Evolutionary conservation across 768 basidiomycete species (phyloP).

Genomic region (Candolleomyces aberdarensis): DNA sequence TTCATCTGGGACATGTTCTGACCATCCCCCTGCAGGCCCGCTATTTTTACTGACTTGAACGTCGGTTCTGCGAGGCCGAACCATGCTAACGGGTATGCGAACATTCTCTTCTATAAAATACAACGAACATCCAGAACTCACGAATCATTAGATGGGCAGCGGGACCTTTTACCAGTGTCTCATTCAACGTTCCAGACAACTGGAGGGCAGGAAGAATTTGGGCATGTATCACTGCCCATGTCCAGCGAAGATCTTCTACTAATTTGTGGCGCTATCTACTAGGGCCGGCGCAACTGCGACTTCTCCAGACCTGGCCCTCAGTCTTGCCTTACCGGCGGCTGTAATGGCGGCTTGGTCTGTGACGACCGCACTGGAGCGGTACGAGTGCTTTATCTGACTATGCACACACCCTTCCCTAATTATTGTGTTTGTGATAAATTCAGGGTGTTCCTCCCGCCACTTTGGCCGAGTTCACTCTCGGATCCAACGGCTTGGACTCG

Average conservation of each 20-base stretch:
- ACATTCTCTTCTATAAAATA: background rate
- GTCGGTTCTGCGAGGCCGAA: conserved; percentile 45
- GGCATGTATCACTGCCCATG: conserved; percentile 21
- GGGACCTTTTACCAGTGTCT: conserved; percentile 31
- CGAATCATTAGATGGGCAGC: conserved; percentile 38
- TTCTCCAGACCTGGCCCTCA: conserved; percentile 52
- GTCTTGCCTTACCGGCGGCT: conserved; percentile 63
- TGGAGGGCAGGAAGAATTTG: conserved; percentile 65
- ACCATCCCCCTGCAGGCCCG: conserved; percentile 27
- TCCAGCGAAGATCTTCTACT: background rate
- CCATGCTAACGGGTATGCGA: conserved; percentile 43
- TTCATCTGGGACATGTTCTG: background rate
- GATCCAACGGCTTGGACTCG: conserved; percentile 39
- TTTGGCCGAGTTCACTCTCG: conserved; percentile 63
- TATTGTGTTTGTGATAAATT: background rate
- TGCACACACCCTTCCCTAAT: background rate
- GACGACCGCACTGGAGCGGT: conserved; percentile 47
- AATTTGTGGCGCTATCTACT: conserved; percentile 15
- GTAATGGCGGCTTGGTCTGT: conserved; percentile 66
- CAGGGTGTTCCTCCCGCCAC: conserved; percentile 62
- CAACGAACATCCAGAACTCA: background rate
- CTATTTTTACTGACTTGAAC: conserved; percentile 57
- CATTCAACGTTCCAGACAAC: conserved; percentile 55
- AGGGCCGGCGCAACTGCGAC: conserved; percentile 65
- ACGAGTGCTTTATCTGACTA: background rate